Conservation (phyloP, 2,329 filamentous ascomycete genomes). For the Mycosphaerelloides madeirae region DNA sequence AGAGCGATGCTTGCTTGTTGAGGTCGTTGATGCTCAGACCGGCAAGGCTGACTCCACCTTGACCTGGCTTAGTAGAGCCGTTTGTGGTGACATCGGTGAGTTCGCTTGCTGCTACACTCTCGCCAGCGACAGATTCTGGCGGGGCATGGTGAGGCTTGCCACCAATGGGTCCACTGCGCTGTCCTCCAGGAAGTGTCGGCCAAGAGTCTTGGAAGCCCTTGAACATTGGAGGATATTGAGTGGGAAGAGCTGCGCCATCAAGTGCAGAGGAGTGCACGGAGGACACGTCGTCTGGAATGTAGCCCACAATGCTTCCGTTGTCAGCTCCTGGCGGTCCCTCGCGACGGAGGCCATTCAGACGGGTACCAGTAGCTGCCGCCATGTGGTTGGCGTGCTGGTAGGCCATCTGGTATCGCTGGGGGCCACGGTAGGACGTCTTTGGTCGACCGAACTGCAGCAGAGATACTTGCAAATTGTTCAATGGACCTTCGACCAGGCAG, state of each 20-base stretch:
- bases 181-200: slow-evolving; percentile 70
- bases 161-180: slow-evolving; percentile 57
- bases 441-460: slow-evolving; percentile 91
- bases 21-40: slow-evolving; percentile 71
- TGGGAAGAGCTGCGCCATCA: slow-evolving; percentile 63
- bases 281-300: slow-evolving; percentile 94
- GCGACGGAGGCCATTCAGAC: slow-evolving; percentile 49
- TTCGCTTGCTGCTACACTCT: slow-evolving; percentile 88
- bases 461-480: slow-evolving; percentile 93
- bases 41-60: slow-evolving; percentile 83
- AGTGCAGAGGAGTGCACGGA: slow-evolving; percentile 92
- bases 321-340: slow-evolving; percentile 57
- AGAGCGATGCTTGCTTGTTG: slow-evolving; percentile 68
- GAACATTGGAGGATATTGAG: slow-evolving; percentile 92
- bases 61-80: slow-evolving; percentile 45
- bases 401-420: slow-evolving; percentile 79
- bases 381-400: slow-evolving; percentile 63
- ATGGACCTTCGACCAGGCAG: slow-evolving; percentile 89
- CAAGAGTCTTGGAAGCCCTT: slow-evolving; percentile 86
- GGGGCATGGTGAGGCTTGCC: slow-evolving; percentile 21
- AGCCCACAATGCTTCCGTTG: slow-evolving; percentile 83
- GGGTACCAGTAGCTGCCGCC: slow-evolving; percentile 44
- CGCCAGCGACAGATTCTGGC: slow-evolving; percentile 69
- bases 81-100: slow-evolving; percentile 78
- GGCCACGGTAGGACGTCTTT: slow-evolving; percentile 84